Base-by-base conservation (phyloP, 2,329 filamentous ascomycete species). In the Ploettnerulaceae sp. region DNA sequence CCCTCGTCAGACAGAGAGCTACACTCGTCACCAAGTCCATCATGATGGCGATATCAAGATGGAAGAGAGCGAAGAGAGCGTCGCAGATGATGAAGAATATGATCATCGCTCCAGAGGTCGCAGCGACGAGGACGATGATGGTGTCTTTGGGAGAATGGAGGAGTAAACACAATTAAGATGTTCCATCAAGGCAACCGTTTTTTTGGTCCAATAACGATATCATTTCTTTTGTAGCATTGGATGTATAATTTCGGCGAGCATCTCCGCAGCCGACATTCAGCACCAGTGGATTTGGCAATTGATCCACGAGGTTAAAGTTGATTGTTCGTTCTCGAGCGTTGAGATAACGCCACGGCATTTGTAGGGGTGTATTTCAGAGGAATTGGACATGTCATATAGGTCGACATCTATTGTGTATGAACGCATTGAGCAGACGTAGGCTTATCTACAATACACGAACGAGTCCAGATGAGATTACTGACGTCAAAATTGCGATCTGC, bases 91-190 rank as follows among this genome's bases (percentile, higher is more conserved):
- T 45, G 80, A 84, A 57, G 78, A 82, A 48, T 81, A 81, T 60
- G 73, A 73, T 51, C 69, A 71, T 57, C 74, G 70, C 45, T 77
- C 73, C 39, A 76, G 79, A 45, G 77, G 78, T 40, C 78, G 84
- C 52, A 84, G 82, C 66, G 87, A 94, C 59, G 90, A 95, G 59
- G 89, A 95, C 53, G 91, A 97, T 57, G 90, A 96, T 56, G 90
- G 90, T 63, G 86, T 97, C 60, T 98, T 98, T 72, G 90, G 90
- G 47, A 81, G 81, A 57, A 97, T 97, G 91, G 93, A 98, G 69
- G 89, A 95, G 67, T 93, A 74, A 67, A 37, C 15, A 22, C 17
- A 43, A n/a, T 31, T 22, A 21, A 17, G 6, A 26, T 32, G 7
- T 12, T 18, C 26, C 11, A 25, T 31, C 15, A 14, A 18, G 36